Base-by-base conservation (phyloP, 2,329 filamentous ascomycete genomes). In the Neonectria sp. region DNA sequence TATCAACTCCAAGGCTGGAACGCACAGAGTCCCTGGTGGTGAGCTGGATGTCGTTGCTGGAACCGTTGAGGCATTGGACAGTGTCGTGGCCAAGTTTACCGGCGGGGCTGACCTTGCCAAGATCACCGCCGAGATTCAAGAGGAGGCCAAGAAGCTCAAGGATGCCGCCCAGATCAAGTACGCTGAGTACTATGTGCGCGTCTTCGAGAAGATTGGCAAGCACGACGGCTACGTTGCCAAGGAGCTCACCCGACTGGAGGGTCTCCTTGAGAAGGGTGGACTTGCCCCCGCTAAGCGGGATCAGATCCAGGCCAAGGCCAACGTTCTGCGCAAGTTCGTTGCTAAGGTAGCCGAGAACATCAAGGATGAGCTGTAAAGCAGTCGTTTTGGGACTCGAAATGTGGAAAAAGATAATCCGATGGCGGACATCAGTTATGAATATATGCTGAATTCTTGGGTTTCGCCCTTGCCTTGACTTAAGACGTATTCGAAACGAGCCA, bases 171-270 rank as follows among this genome's bases (percentile, higher is more conserved):
- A 90, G 81, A 82, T 92, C 81, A 94, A 93, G 86, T 97, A 95
- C 79, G 94, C 94, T 53, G 89, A 95, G 83, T 99, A 99, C 89
- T 98, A 99, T 82, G 86, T 96, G 80, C 94, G 93, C 80, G 95
- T 97, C 61, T 92, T 96, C 68, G 90, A 93, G 80, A 98, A 98
- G 90, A 85, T 96, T 71, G 87, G 85, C 79, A 86, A 91, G 81
- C 97, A 92, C 83, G 87, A 92, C 68, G 91, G 86, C 59, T 98
- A 94, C 78, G 94, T 91, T 55, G 85, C 89, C 79, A 98, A 97
- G 90, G 95, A 98, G 87, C 86, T 95, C 70, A 87, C 90, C 68
- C 90, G 95, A 71, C 86, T 98, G 69, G 88, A 94, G 75, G 90
- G 92, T 73, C 89, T 98, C 73, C 84, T 98, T 70, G 88, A 89